phyloP scores from a whole-genome alignment of 1,139 yeast genomes.

The Cylindricascospora bacillispora region DNA sequence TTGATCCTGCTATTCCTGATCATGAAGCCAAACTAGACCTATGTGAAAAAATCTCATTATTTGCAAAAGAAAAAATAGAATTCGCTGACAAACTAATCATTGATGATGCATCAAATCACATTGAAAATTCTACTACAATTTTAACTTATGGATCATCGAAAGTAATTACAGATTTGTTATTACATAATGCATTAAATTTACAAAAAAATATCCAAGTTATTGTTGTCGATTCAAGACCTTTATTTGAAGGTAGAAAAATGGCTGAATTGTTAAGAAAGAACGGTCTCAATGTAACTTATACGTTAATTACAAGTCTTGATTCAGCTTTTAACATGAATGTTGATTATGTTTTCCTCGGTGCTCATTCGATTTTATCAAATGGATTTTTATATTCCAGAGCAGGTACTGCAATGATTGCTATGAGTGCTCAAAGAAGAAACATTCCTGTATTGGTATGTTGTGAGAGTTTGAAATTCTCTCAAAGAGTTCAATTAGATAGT shows the following conservation, averaged over 20 bases:
- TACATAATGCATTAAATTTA: slow-evolving; percentile 52
- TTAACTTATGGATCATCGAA: slow-evolving; percentile 83
- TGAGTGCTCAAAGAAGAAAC: slow-evolving; percentile 77
- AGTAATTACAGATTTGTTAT: slow-evolving; percentile 65
- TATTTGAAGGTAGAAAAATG: slow-evolving; percentile 81
- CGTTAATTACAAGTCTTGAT: slow-evolving; percentile 65
- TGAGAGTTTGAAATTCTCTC: slow-evolving; percentile 89
- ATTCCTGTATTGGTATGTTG: slow-evolving; percentile 93
- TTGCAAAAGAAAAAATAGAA: slow-evolving; percentile 74
- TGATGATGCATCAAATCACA: slow-evolving; percentile 67
- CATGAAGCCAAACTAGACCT: slow-evolving; percentile 58
- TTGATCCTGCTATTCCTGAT: slow-evolving; percentile 42
- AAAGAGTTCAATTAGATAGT: slow-evolving; percentile 89
- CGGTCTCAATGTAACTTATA: slow-evolving; percentile 59
- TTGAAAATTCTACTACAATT: slow-evolving; percentile 64
- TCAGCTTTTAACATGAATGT: slow-evolving; percentile 78
- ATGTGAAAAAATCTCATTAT: slow-evolving; percentile 59
- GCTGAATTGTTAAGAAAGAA: slow-evolving; percentile 47
- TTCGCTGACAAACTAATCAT: slow-evolving; percentile 76
- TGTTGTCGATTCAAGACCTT: slow-evolving; percentile 89
- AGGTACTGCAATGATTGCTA: slow-evolving; percentile 88
- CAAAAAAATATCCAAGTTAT: slow-evolving; percentile 65
- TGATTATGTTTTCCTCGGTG: slow-evolving; percentile 86
- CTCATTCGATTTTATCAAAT: slow-evolving; percentile 93
- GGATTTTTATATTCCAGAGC: slow-evolving; percentile 89